Base-by-base conservation (phyloP, 495 filamentous ascomycete genomes). In the Copromyces sp. region DNA sequence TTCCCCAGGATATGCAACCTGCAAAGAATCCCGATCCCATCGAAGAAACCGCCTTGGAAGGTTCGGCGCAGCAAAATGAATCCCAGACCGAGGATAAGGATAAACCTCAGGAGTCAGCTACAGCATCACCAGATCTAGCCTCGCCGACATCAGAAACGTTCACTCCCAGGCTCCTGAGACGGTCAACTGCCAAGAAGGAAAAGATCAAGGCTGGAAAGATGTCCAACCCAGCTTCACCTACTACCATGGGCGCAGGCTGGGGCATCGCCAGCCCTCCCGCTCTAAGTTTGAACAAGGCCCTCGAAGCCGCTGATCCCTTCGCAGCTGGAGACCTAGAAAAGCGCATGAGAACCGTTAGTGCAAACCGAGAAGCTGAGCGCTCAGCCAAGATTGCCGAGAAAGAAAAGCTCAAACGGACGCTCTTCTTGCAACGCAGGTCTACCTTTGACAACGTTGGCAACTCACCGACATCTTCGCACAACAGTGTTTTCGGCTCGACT, bases 191-290 rank as follows among this genome's bases (percentile, higher is more conserved):
- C 9, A 78, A 79, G 59, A 78, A 81, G 74, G 75, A 73, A 39
- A 79, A 79, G 72, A 74, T 72, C 39, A 78, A 81, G 70, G 76
- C 73, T 45, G 78, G 70, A 44, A 78, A 79, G 41, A 81, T 78
- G 72, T 75, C 53, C 29, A 65, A 65, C 53, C 53, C 53, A 35
- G 53, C 53, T 12, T 65, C 53, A 35, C 53, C 53, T 37, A 65
- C 53, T 37, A 65, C 29, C 29, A 32, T 35, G 53, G 53, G 53
- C 1, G 14, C 53, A 65, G 53, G 53, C 53, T 65, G 53, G 53
- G 53, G 53, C 29, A 65, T 65, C 14, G 53, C 29, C 53, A 72
- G 68, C 71, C 74, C 24, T 75, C 78, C 7, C 75, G 71, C 69
- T 69, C 45, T 24, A 73, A 77, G 40, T 69, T 72, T 72, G 68